Evolutionary conservation across 495 filamentous ascomycete species (phyloP).

Genomic region (Penicillium angulare): DNA sequence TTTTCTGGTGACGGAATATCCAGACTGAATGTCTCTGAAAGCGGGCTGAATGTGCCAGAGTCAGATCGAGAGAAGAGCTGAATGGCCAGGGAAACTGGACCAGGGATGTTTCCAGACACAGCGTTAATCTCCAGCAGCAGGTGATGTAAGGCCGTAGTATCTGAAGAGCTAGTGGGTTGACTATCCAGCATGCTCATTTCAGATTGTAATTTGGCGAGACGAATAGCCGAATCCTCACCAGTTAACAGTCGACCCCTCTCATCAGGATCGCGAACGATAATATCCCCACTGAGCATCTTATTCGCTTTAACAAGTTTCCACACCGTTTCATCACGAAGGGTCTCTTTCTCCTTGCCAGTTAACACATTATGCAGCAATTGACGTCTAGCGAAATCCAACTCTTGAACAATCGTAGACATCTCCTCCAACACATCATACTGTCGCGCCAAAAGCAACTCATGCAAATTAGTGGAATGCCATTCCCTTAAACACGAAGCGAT

Average conservation of each 20-base stretch:
- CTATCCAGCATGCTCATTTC: slow-evolving; percentile 92
- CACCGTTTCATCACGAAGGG: slow-evolving; percentile 77
- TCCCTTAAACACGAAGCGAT: slow-evolving; percentile 94
- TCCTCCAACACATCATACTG: slow-evolving; percentile 80
- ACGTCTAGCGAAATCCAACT: slow-evolving; percentile 76
- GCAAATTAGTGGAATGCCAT: slow-evolving; percentile 96
- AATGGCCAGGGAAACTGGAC: slow-evolving; percentile 73
- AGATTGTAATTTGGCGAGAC: slow-evolving; percentile 87
- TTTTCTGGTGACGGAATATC: slow-evolving; percentile 74
- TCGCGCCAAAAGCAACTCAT: slow-evolving; percentile 81
- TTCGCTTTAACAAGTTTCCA: slow-evolving; percentile 95
- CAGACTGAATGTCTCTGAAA: slow-evolving; percentile 81
- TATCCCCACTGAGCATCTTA: slow-evolving; percentile 84
- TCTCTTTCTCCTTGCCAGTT: slow-evolving; percentile 74
- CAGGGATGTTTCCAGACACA: slow-evolving; percentile 68
- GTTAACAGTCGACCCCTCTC: slow-evolving; percentile 83
- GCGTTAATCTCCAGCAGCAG: slow-evolving; percentile 79
- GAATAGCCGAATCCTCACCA: slow-evolving; percentile 87
- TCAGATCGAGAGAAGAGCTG: slow-evolving; percentile 71
- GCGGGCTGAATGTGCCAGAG: slow-evolving; percentile 56
- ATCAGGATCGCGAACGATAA: slow-evolving; percentile 87
- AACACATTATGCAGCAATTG: slow-evolving; percentile 93
- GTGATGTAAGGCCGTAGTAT: slow-evolving; percentile 77
- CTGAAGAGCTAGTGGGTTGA: slow-evolving; percentile 61
- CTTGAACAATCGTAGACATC: slow-evolving; percentile 72